These are phyloP conservation scores for Styphnolobium japonicum DNA, from an alignment of 306 rosid species.

Conservation along the genomic window DNA sequence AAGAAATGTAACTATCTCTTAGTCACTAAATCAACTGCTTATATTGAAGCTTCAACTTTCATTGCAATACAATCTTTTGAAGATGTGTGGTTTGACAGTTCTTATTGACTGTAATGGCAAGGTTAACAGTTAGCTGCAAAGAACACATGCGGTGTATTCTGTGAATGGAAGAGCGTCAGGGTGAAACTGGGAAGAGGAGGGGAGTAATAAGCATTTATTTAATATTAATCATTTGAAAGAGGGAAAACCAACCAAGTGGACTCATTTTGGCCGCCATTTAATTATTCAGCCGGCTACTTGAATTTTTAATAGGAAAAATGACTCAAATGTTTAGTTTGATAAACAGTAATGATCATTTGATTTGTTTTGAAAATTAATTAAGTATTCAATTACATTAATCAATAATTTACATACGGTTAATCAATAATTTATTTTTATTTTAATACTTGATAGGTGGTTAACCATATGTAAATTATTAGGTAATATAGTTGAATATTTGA, in stretches of 20 bases:
- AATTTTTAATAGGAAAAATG: not conserved
- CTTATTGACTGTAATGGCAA: not conserved
- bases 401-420: no score
- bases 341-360: no score
- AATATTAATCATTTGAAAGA: not conserved
- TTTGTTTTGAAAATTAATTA: no score
- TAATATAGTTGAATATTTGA: no score
- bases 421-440: no score
- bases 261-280: not conserved
- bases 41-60: not conserved
- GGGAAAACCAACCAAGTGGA: not conserved
- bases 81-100: not conserved
- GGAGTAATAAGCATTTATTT: not conserved
- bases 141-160: not conserved
- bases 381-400: no score
- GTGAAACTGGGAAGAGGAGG: not conserved
- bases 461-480: no score
- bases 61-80: not conserved
- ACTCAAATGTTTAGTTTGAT: no score
- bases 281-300: constrained; percentile 1
- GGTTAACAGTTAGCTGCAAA: not conserved
- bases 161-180: not conserved
- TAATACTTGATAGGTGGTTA: no score
- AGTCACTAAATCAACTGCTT: not conserved
- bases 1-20: not conserved